phyloP scores from a whole-genome alignment of 1,284 basidiomycete species.

The Xerocomus amazonicus region DNA sequence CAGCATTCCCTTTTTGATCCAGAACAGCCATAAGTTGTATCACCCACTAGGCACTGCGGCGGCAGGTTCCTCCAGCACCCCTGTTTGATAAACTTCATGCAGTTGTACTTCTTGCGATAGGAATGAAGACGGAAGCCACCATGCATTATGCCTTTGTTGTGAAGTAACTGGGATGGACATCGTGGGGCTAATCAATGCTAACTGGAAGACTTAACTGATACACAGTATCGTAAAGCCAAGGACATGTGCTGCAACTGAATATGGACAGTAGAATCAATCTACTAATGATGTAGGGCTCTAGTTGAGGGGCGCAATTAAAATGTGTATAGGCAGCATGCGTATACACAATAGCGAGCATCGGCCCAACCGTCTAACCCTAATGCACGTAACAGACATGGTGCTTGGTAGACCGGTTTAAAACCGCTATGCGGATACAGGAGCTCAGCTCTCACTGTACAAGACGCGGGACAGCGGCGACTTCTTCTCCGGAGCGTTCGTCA shows the following conservation, averaged over 20 bases:
- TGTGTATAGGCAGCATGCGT: background rate
- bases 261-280: conserved; percentile 30
- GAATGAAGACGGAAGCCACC: too few species aligned
- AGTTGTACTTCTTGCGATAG: too few species aligned
- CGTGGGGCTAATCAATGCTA: background rate
- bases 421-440: background rate
- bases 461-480: conserved; percentile 30
- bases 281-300: conserved; percentile 8
- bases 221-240: conserved; percentile 26
- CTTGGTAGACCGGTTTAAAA: background rate
- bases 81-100: too few species aligned
- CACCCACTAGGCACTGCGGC: too few species aligned
- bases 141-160: too few species aligned
- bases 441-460: conserved; percentile 20
- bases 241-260: background rate
- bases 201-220: conserved; percentile 18
- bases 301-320: conserved; percentile 17
- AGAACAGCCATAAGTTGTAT: too few species aligned
- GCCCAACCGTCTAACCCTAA: background rate
- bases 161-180: too few species aligned
- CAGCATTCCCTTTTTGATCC: too few species aligned
- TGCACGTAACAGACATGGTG: background rate
- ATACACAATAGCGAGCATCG: background rate
- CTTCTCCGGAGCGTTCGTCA: conserved; percentile 15
- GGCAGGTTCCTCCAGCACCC: too few species aligned